Evolutionary conservation across 768 basidiomycete species (phyloP).

Genomic region (Tricholoma hemisulphureum): DNA sequence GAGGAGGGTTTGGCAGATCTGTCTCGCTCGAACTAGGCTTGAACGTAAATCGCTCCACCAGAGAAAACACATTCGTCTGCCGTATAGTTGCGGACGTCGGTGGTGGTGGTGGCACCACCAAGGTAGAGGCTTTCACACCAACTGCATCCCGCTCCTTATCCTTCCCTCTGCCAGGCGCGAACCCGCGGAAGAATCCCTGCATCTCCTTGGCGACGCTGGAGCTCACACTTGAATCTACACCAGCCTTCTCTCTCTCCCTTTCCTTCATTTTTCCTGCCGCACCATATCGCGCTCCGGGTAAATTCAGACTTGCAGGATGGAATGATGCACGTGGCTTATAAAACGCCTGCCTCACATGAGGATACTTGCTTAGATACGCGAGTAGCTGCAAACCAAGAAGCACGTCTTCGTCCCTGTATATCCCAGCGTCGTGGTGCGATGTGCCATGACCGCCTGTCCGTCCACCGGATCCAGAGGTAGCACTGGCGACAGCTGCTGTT

Average conservation of each 20-base stretch:
- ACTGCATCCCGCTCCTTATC: slow-evolving; percentile 15
- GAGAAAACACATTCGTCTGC: slow-evolving; percentile 90
- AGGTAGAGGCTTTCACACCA: slow-evolving; percentile 1
- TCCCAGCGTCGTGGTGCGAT: slow-evolving; percentile 41
- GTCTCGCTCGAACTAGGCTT: slow-evolving; percentile 82
- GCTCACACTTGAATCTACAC: background rate
- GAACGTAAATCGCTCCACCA: slow-evolving; percentile 96
- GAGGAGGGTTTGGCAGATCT: slow-evolving; percentile 65
- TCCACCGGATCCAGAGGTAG: background rate
- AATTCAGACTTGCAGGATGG: slow-evolving; percentile 64
- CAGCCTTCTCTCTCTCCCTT: slow-evolving; percentile 19
- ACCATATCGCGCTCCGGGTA: slow-evolving; percentile 33
- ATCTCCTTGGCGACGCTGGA: slow-evolving; percentile 6
- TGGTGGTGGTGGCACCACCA: slow-evolving; percentile 1
- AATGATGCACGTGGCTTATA: slow-evolving; percentile 85
- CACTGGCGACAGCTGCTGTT: slow-evolving; percentile 7
- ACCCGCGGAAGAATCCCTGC: slow-evolving; percentile 45
- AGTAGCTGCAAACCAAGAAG: slow-evolving; percentile 87
- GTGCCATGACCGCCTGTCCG: slow-evolving; percentile 1
- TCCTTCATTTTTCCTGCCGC: slow-evolving; percentile 30
- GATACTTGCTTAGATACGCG: slow-evolving; percentile 96
- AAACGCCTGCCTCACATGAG: slow-evolving; percentile 94
- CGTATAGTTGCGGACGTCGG: slow-evolving; percentile 29
- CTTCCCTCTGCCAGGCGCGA: slow-evolving; percentile 20
- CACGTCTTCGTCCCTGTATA: slow-evolving; percentile 94